Percentiles rank a stretch among this genome's conserved stretches.
Evolutionary conservation across 345 rosid species (phyloP).

Genomic region (Hibiscus tridactylites): DNA sequence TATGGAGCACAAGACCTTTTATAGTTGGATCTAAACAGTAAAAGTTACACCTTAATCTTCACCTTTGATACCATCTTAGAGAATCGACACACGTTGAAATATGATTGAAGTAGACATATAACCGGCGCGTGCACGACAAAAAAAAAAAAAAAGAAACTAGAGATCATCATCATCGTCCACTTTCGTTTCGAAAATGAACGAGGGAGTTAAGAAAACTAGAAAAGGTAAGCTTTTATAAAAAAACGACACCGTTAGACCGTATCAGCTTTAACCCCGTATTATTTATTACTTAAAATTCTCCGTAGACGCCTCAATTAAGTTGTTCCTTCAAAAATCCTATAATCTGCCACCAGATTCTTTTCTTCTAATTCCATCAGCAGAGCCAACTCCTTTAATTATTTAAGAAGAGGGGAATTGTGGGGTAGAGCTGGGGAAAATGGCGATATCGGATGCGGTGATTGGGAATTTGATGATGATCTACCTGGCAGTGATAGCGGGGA

Average conservation of each 20-base stretch:
- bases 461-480: constrained; percentile 81
- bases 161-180: too few relatives aligned
- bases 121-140: too few relatives aligned
- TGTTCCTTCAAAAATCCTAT: neutral
- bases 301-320: neutral
- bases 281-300: neutral
- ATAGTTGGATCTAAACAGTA: too few relatives aligned
- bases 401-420: neutral
- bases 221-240: neutral
- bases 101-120: too few relatives aligned
- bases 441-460: constrained; percentile 75
- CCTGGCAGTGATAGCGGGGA: constrained; percentile 65
- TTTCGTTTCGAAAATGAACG: too few relatives aligned
- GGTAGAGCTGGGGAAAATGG: constrained; percentile 30
- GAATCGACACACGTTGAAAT: too few relatives aligned
- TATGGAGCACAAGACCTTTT: too few relatives aligned
- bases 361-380: neutral
- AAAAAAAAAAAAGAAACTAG: too few relatives aligned
- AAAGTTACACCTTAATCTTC: too few relatives aligned
- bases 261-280: neutral
- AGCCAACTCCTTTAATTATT: too few relatives aligned
- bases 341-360: neutral
- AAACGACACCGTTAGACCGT: neutral
- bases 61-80: too few relatives aligned
- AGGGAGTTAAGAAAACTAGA: too few relatives aligned